Conservation (phyloP, 345 rosid genomes). For the Cardamine resedifolia region DNA sequence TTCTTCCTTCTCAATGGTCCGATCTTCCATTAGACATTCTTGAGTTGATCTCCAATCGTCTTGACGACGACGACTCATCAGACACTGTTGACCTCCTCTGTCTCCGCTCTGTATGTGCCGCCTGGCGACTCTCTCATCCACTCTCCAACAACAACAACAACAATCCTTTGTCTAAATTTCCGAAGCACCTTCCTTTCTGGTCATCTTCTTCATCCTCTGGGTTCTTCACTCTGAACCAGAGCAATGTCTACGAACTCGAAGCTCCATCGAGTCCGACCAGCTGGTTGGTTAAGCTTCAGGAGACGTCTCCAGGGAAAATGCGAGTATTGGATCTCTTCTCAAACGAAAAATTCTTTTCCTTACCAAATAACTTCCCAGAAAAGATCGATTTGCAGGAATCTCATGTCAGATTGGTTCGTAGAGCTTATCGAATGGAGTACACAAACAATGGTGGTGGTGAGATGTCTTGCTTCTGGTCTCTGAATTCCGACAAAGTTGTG, state of each 20-base stretch:
- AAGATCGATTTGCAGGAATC: slow-evolving; percentile 6
- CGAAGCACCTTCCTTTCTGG: slow-evolving; percentile 32
- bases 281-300: slow-evolving; percentile 31
- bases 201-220: slow-evolving; percentile 25
- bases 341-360: slow-evolving; percentile 22
- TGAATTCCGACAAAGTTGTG: slow-evolving; percentile 31
- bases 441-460: slow-evolving; percentile 23
- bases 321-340: slow-evolving; percentile 39
- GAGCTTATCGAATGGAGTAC: slow-evolving; percentile 29
- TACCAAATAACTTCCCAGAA: slow-evolving; percentile 6
- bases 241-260: slow-evolving; percentile 22
- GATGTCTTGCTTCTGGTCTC: slow-evolving; percentile 27
- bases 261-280: background rate
- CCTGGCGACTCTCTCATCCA: slow-evolving; percentile 34
- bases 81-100: slow-evolving; percentile 11
- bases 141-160: background rate
- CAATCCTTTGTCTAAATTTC: slow-evolving; percentile 1
- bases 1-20: slow-evolving; percentile 24
- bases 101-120: slow-evolving; percentile 36
- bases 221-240: slow-evolving; percentile 29
- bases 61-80: slow-evolving; percentile 21
- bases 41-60: slow-evolving; percentile 8
- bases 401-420: slow-evolving; percentile 28
- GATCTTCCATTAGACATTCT: slow-evolving; percentile 35
- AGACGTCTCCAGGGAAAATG: slow-evolving; percentile 32